These are phyloP conservation scores for Tillandsia leiboldiana DNA, from an alignment of 176 grass and related monocot species.

Conservation along the genomic window DNA sequence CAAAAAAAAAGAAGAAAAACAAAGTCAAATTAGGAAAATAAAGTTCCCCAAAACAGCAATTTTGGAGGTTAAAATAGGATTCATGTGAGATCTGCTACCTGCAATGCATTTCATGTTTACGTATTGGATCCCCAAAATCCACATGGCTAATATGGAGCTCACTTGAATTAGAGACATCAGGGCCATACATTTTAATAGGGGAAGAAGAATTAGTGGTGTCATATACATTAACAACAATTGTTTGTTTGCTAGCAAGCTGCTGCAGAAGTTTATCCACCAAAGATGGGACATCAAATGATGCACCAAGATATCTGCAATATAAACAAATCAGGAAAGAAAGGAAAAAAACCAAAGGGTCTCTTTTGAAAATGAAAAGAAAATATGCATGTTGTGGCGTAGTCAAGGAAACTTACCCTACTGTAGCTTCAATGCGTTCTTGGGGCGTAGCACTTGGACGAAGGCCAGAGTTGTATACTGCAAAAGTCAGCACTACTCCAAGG, in stretches of 20 bases:
- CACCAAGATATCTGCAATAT: slow-evolving; percentile 53
- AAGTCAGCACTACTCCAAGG: slow-evolving; percentile 74
- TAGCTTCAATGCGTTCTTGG: slow-evolving; percentile 49
- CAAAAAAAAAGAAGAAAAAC: not conserved
- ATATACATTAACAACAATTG: slow-evolving; percentile 63
- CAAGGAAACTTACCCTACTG: slow-evolving; percentile 39
- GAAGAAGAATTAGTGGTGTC: slow-evolving; percentile 52
- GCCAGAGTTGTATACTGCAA: slow-evolving; percentile 65
- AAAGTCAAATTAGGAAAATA: not conserved
- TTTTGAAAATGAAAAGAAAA: not conserved
- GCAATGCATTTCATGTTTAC: slow-evolving; percentile 84
- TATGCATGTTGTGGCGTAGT: not conserved
- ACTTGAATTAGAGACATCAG: slow-evolving; percentile 28
- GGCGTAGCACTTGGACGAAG: slow-evolving; percentile 41
- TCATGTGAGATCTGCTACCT: slow-evolving; percentile 27
- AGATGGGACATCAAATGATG: slow-evolving; percentile 82
- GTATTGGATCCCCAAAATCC: slow-evolving; percentile 66
- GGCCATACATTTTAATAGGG: slow-evolving; percentile 66
- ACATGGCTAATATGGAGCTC: slow-evolving; percentile 34
- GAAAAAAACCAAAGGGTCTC: not conserved
- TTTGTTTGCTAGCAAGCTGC: slow-evolving; percentile 78
- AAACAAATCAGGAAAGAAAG: slow-evolving; percentile 11
- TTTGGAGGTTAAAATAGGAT: not conserved
- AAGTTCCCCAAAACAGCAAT: not conserved
- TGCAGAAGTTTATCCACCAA: slow-evolving; percentile 73